phyloP scores from a whole-genome alignment of 2,329 filamentous ascomycete genomes.

The Curvularia verruculosa region DNA sequence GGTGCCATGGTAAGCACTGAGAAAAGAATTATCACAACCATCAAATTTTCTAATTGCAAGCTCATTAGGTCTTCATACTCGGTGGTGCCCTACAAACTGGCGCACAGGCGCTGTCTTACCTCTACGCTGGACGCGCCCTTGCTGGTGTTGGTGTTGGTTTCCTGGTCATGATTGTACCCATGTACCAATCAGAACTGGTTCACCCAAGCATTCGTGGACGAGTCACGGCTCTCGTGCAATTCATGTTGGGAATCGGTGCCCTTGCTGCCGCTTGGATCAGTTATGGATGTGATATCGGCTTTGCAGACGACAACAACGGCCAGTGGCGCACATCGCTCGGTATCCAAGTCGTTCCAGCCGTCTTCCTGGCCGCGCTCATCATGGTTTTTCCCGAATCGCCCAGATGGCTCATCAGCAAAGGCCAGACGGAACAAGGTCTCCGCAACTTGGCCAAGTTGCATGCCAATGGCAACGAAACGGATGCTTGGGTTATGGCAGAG shows the following conservation, averaged over 20 bases:
- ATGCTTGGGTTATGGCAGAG: slow-evolving; percentile 74
- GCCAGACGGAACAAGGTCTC: slow-evolving; percentile 68
- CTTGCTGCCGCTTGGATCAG: slow-evolving; percentile 76
- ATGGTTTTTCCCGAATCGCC: slow-evolving; percentile 71
- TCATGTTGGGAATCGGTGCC: slow-evolving; percentile 79
- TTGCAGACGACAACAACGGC: slow-evolving; percentile 53
- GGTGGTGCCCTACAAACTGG: slow-evolving; percentile 77
- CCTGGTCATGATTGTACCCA: slow-evolving; percentile 68
- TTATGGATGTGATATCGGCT: slow-evolving; percentile 66
- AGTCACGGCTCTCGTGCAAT: slow-evolving; percentile 78
- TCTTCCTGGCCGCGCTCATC: slow-evolving; percentile 69
- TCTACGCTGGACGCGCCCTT: slow-evolving; percentile 73
- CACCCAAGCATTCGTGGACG: slow-evolving; percentile 79
- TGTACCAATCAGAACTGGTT: slow-evolving; percentile 80
- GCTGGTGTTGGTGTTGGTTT: slow-evolving; percentile 70
- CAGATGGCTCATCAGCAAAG: slow-evolving; percentile 77
- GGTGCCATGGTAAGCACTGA: slow-evolving; percentile 64
- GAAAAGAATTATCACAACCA: too few relatives aligned
- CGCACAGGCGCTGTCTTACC: slow-evolving; percentile 63
- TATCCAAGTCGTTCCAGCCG: slow-evolving; percentile 74
- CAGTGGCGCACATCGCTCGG: slow-evolving; percentile 70
- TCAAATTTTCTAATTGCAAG: not conserved
- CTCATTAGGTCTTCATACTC: slow-evolving; percentile 61
- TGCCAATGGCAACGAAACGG: slow-evolving; percentile 67
- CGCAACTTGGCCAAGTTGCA: slow-evolving; percentile 72